Evolutionary conservation across 1,284 basidiomycete genomes (phyloP).

Genomic region (Anthracocystis walkeri): DNA sequence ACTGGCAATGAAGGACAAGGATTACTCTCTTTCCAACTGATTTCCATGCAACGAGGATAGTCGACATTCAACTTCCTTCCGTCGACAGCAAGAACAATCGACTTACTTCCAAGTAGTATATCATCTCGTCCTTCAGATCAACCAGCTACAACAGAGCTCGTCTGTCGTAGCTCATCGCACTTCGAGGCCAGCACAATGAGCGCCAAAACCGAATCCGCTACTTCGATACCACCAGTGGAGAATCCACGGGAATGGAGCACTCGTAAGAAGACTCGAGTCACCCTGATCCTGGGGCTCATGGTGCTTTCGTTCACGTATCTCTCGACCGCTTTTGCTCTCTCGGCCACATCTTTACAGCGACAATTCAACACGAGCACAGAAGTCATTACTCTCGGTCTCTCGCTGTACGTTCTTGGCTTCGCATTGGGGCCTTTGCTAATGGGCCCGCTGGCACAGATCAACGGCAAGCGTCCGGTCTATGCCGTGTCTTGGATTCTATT

Average conservation of each 20-base stretch:
- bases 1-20: no score
- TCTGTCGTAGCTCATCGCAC: neutral
- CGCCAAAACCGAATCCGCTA: neutral
- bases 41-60: no score
- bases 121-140: no score
- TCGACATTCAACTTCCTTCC: no score
- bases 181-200: neutral
- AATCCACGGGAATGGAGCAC: constrained; percentile 38
- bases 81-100: no score
- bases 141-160: neutral
- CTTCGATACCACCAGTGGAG: constrained; percentile 21
- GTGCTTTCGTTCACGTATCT: constrained; percentile 44
- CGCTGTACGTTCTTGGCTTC: constrained; percentile 42
- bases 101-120: no score
- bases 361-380: constrained; percentile 34
- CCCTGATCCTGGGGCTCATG: constrained; percentile 33
- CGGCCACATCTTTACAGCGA: constrained; percentile 23
- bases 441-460: constrained; percentile 39
- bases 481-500: constrained; percentile 40
- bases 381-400: constrained; percentile 36
- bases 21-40: no score
- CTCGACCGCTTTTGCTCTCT: constrained; percentile 42
- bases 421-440: constrained; percentile 40
- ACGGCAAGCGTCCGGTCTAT: constrained; percentile 50
- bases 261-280: constrained; percentile 34